These are phyloP conservation scores for Passalora sequoiae DNA, from an alignment of 2,329 filamentous ascomycete genomes.

Conservation along the genomic window DNA sequence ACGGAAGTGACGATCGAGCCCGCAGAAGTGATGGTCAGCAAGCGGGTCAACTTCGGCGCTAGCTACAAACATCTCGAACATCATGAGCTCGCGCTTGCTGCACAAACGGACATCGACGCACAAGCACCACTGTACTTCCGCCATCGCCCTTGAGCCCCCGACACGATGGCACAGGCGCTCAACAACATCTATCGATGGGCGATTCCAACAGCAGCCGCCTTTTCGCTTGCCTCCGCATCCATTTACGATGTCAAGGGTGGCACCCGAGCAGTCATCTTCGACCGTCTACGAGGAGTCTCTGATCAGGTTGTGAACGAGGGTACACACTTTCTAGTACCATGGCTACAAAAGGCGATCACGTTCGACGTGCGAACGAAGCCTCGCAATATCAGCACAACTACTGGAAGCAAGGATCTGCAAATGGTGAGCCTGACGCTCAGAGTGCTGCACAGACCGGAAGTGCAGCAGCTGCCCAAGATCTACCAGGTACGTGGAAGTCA, in stretches of 20 bases:
- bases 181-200: constrained; percentile 62
- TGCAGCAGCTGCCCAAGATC: constrained; percentile 89
- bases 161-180: constrained; percentile 46
- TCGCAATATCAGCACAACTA: constrained; percentile 94
- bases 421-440: constrained; percentile 98
- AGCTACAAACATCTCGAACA: neutral
- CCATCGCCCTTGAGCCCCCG: no score
- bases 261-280: constrained; percentile 94
- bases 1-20: neutral
- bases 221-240: constrained; percentile 66
- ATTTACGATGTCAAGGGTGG: constrained; percentile 98
- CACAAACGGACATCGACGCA: no score
- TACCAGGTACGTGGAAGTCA: constrained; percentile 75
- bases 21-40: neutral
- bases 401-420: constrained; percentile 96
- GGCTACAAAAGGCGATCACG: constrained; percentile 89
- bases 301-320: constrained; percentile 90
- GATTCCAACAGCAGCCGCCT: constrained; percentile 66
- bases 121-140: no score
- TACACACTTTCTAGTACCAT: constrained; percentile 92
- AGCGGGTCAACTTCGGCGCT: neutral
- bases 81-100: constrained; percentile 7
- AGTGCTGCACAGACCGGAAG: constrained; percentile 90
- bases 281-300: constrained; percentile 85
- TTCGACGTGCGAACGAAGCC: constrained; percentile 98